Base-by-base conservation (phyloP, 2,329 filamentous ascomycete genomes). In the Ceratocystis cacaofunesta region DNA sequence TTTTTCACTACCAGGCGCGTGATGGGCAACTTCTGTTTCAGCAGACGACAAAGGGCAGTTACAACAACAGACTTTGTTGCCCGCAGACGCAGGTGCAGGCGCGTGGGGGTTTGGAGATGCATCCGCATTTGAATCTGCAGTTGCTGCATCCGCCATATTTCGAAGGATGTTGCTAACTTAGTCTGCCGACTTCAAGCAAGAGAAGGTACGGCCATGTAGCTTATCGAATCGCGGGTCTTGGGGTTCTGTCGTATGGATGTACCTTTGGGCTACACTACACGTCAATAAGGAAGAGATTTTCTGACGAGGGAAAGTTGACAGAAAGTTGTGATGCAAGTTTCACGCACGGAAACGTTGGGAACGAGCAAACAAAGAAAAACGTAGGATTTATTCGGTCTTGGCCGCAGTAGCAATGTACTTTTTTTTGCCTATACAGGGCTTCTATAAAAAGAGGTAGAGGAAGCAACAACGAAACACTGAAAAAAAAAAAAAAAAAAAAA, bases 91-190 rank as follows among this genome's bases (percentile, higher is more conserved):
- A 41, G 36, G 36, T 41, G 36, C 36, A 41, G 36, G 36, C 36
- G 10, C 36, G 50, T 28, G 3, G 32, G 28, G 28, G 15, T 36
- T 36, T 58, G 32, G n/a, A 17, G 22, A 32, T 50, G 48, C 36
- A n/a, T 19, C 25, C 7, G 61, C 25, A 48, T 25, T n/a, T 66
- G 50, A 28, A 28, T 25, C 36, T 64, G 63, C 52, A 60, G 32
- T 46, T 46, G 50, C 60, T 44, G 61, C 61, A 30, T 44, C 61
- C 32, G 36, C 61, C 61, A 62, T 62, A 28, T 48, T 62, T 44
- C 3, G 10, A 41, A 41, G 36, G 25, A 30, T 62, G 19, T 62
- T 17, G 22, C 19, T 12, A 41, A 41, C 36, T 28, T 62, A 17
- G 43, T 46, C 46, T 5, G 25, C 52, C 52, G 52, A 58, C 52